A percentile compares a stretch with the other conserved stretches of the same genome.
Conservation (phyloP, 2,329 filamentous ascomycete genomes). For the Apiospora aurea region DNA sequence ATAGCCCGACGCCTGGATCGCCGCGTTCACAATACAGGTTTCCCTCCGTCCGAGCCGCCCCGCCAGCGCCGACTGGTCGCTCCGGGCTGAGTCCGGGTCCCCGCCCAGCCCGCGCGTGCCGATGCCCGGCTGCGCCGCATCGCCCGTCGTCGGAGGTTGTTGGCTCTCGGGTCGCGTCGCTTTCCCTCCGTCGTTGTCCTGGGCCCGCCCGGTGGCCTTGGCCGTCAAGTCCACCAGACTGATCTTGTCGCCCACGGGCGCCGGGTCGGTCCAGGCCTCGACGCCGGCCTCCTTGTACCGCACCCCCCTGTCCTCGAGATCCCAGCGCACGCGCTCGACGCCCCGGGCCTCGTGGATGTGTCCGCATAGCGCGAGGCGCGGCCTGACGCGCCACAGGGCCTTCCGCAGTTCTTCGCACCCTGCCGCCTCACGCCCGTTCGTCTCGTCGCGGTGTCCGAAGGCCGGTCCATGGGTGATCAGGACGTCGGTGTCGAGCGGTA, state of each 20-base stretch:
- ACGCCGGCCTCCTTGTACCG: slow-evolving; percentile 53
- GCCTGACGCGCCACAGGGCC: slow-evolving; percentile 66
- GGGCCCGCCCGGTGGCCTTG: slow-evolving; percentile 44
- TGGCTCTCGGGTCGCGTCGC: slow-evolving; percentile 23
- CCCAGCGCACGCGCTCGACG: slow-evolving; percentile 68
- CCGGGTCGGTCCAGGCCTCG: slow-evolving; percentile 66
- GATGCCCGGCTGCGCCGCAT: slow-evolving; percentile 34
- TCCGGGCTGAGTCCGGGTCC: slow-evolving; percentile 48
- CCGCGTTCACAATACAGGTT: slow-evolving; percentile 82
- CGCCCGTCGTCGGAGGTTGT: neutral
- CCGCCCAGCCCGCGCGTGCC: slow-evolving; percentile 50
- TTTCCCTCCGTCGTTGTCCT: slow-evolving; percentile 56
- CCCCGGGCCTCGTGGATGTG: slow-evolving; percentile 76
- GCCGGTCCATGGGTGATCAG: slow-evolving; percentile 77
- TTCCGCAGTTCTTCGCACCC: slow-evolving; percentile 68
- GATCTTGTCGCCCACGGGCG: slow-evolving; percentile 60
- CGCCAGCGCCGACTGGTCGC: slow-evolving; percentile 49
- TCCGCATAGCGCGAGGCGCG: slow-evolving; percentile 71
- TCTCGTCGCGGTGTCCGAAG: slow-evolving; percentile 63
- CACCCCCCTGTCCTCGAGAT: slow-evolving; percentile 47
- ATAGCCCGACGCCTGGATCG: slow-evolving; percentile 73
- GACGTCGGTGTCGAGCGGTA: slow-evolving; percentile 69
- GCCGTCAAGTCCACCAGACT: slow-evolving; percentile 68
- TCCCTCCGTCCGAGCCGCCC: slow-evolving; percentile 61
- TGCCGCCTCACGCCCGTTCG: slow-evolving; percentile 44